Conservation (phyloP, 2,329 filamentous ascomycete species). For the Metarhizium anisopliae region DNA sequence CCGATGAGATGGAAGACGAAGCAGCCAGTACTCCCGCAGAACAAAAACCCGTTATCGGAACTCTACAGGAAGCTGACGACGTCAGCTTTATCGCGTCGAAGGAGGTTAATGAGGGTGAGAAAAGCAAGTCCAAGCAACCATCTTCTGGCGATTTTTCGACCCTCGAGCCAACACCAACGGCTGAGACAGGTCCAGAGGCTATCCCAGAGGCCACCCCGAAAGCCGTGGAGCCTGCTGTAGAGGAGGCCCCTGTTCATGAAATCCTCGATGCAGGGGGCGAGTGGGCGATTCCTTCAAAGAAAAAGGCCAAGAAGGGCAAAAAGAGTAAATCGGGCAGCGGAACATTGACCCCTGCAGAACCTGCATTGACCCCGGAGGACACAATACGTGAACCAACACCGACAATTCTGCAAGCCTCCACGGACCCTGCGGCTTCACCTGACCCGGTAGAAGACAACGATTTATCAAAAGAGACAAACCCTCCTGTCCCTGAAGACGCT, state of each 20-base stretch:
- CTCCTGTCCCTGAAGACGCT: neutral
- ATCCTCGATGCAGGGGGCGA: slow-evolving; percentile 4
- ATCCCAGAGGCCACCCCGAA: neutral
- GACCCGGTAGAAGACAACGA: neutral
- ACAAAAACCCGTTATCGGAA: neutral
- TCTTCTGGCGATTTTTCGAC: neutral
- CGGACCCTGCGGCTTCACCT: neutral
- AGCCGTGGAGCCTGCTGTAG: neutral
- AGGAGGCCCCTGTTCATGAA: neutral
- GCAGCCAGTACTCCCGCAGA: neutral
- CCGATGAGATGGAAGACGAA: slow-evolving; percentile 9
- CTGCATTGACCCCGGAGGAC: neutral
- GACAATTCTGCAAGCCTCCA: neutral
- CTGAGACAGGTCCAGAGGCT: neutral
- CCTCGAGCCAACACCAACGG: neutral
- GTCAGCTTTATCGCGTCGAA: slow-evolving; percentile 27
- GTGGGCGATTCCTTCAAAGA: slow-evolving; percentile 12
- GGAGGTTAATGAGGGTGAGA: slow-evolving; percentile 31
- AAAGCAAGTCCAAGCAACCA: slow-evolving; percentile 7
- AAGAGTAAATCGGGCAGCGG: slow-evolving; percentile 5
- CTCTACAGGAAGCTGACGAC: slow-evolving; percentile 9
- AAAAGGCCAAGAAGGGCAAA: slow-evolving; percentile 19
- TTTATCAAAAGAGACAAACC: neutral
- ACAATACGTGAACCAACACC: neutral
- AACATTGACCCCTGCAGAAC: neutral